phyloP scores from a whole-genome alignment of 352 stramenopile species.

The Globisporangium abappressorium region DNA sequence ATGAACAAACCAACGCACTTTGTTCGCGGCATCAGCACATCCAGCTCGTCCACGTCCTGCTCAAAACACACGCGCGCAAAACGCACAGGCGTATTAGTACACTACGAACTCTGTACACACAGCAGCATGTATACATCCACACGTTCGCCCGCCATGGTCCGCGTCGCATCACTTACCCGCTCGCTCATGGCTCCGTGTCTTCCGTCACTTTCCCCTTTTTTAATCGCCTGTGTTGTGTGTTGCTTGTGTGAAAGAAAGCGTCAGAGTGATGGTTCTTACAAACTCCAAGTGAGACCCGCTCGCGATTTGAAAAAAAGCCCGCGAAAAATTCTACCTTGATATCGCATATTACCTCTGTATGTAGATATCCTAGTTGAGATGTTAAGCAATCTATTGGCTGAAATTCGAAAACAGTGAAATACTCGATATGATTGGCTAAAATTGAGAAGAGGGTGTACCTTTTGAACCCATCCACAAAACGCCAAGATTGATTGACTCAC shows the following conservation, averaged over 20 bases:
- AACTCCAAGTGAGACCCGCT: conserved; percentile 5
- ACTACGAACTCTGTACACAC: background rate
- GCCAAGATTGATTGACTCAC: background rate
- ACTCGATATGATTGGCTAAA: background rate
- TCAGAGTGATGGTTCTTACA: conserved; percentile 7
- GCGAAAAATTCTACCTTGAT: background rate
- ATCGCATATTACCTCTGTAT: conserved; percentile 4
- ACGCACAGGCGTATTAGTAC: background rate
- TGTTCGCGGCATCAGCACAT: conserved; percentile 68
- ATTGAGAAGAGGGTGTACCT: background rate
- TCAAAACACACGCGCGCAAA: background rate
- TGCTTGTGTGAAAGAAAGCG: background rate
- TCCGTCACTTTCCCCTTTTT: background rate
- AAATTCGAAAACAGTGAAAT: background rate
- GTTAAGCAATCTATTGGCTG: background rate
- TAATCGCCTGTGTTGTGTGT: background rate
- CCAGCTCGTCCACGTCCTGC: conserved; percentile 49
- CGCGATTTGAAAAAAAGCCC: conserved; percentile 19
- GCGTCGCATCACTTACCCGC: background rate
- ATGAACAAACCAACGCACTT: conserved; percentile 29
- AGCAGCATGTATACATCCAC: background rate
- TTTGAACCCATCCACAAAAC: background rate
- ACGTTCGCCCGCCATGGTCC: background rate
- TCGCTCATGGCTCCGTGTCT: conserved; percentile 1
- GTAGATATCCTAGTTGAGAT: background rate